Conservation (phyloP, 805 yeast genomes). For the Spathaspora passalidarum region DNA sequence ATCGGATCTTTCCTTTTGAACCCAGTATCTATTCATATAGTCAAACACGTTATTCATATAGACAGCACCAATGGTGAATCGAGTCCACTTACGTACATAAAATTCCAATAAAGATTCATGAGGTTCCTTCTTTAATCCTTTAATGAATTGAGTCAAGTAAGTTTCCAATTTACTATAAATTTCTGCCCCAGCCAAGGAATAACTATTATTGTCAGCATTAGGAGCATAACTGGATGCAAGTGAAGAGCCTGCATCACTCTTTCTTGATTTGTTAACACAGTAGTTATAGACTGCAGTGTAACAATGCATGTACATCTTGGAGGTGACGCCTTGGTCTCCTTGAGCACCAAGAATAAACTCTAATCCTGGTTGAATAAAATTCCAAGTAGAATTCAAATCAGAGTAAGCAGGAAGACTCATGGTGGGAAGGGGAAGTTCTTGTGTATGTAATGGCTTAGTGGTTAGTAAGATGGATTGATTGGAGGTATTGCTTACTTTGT, state of each 20-base stretch:
- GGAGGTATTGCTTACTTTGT: not conserved
- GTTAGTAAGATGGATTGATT: not conserved
- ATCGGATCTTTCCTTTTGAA: constrained; percentile 90
- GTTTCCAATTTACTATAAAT: constrained; percentile 69
- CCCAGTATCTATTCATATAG: constrained; percentile 97
- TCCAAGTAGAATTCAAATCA: constrained; percentile 71
- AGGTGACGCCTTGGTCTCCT: constrained; percentile 62
- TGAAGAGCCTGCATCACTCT: constrained; percentile 12
- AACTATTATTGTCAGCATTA: constrained; percentile 21
- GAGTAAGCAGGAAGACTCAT: constrained; percentile 49
- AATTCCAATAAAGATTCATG: constrained; percentile 73
- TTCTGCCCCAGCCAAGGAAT: constrained; percentile 81
- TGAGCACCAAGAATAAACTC: constrained; percentile 66
- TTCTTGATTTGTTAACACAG: constrained; percentile 75
- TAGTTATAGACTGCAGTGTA: constrained; percentile 92
- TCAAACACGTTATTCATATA: constrained; percentile 91
- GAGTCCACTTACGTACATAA: constrained; percentile 84
- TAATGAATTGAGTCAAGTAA: constrained; percentile 62
- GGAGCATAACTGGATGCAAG: constrained; percentile 12
- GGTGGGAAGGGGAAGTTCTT: not conserved
- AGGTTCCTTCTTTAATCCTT: constrained; percentile 45
- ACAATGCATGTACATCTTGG: constrained; percentile 79
- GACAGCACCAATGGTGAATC: constrained; percentile 88
- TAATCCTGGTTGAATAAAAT: constrained; percentile 72
- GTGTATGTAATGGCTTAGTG: not conserved